Evolutionary conservation across 2,329 filamentous ascomycete species (phyloP).

Genomic region (Fusarium praegraminearum): DNA sequence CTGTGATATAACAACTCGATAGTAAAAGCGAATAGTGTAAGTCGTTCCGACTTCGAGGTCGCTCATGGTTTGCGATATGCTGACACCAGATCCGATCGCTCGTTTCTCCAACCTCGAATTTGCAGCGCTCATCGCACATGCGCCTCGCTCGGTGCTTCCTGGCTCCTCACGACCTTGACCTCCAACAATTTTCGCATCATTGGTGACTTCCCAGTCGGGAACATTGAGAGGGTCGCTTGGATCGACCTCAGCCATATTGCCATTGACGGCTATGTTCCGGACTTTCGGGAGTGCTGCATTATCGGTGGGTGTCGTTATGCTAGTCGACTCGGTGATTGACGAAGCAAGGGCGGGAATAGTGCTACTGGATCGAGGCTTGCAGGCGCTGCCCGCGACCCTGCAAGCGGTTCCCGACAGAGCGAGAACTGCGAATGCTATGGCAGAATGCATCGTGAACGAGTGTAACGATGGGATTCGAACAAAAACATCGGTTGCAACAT

Average conservation of each 20-base stretch:
- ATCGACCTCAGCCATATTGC: slow-evolving; percentile 16
- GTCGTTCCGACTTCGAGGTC: not conserved
- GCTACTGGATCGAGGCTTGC: slow-evolving; percentile 7
- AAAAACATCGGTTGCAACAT: too few relatives aligned
- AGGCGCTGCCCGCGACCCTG: not conserved
- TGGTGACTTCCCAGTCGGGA: slow-evolving; percentile 1
- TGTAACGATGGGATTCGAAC: not conserved
- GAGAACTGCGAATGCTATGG: not conserved
- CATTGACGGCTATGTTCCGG: slow-evolving; percentile 6
- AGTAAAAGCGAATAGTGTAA: slow-evolving; percentile 21
- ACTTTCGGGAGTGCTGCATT: not conserved
- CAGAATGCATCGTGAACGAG: slow-evolving; percentile 1
- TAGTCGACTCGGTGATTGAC: not conserved
- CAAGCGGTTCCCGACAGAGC: not conserved
- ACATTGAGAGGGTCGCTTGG: not conserved
- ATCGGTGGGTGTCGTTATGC: not conserved
- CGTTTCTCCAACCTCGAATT: not conserved
- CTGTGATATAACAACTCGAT: slow-evolving; percentile 1
- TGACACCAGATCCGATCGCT: slow-evolving; percentile 4
- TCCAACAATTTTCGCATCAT: slow-evolving; percentile 9
- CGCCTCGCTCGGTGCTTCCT: not conserved
- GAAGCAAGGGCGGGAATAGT: not conserved
- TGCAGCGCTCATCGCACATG: slow-evolving; percentile 15
- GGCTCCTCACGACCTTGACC: slow-evolving; percentile 8
- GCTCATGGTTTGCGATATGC: slow-evolving; percentile 6